Evolutionary conservation across 306 rosid species (phyloP).

Genomic region (Cicer chorassanicum): DNA sequence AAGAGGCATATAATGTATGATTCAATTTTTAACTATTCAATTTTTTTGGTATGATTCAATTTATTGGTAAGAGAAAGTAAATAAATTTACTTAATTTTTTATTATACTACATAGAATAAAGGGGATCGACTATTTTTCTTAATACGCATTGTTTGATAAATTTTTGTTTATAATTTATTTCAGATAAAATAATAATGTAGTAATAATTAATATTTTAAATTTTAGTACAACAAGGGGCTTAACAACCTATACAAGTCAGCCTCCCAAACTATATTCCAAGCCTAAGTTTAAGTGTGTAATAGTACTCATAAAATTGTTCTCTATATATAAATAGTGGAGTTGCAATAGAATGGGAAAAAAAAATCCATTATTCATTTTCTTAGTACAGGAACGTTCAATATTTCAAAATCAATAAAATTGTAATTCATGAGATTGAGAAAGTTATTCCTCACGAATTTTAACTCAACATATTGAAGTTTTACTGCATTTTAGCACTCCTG

Average conservation of each 20-base stretch:
- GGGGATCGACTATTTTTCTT: too few relatives aligned
- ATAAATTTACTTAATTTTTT: too few relatives aligned
- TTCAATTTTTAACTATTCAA: too few relatives aligned
- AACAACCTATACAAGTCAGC: neutral
- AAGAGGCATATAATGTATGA: too few relatives aligned
- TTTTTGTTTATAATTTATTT: too few relatives aligned
- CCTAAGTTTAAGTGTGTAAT: neutral
- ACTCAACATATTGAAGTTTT: constrained; percentile 43
- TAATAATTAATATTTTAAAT: too few relatives aligned
- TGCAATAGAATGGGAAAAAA: neutral
- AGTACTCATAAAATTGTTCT: neutral
- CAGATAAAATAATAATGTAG: too few relatives aligned
- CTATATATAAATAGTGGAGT: neutral
- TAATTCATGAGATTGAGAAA: neutral
- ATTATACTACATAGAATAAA: too few relatives aligned
- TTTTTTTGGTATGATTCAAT: too few relatives aligned
- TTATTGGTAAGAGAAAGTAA: too few relatives aligned
- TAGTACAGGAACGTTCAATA: neutral
- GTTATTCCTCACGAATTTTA: neutral
- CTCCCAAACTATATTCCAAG: neutral
- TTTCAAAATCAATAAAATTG: neutral
- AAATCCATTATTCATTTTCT: neutral
- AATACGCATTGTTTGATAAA: too few relatives aligned
- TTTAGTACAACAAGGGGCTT: neutral
- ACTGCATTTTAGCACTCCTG: constrained; percentile 42